These are phyloP conservation scores for Sarocladium brachiariae DNA, from an alignment of 2,329 filamentous ascomycete species.

Conservation along the genomic window DNA sequence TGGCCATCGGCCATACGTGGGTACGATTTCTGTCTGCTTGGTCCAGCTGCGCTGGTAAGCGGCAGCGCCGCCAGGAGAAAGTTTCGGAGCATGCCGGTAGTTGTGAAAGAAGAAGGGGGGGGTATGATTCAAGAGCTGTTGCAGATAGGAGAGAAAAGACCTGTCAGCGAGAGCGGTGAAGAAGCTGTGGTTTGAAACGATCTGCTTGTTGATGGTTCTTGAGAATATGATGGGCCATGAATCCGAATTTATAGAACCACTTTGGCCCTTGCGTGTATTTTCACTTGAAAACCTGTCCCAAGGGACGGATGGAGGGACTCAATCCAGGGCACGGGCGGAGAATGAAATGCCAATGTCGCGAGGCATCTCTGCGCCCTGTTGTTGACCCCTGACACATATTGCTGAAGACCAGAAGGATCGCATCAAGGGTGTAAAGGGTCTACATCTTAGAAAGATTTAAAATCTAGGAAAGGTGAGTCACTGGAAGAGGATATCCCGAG, in stretches of 20 bases:
- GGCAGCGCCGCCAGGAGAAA: slow-evolving; percentile 4
- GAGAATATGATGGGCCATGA: background rate
- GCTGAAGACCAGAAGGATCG: background rate
- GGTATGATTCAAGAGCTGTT: background rate
- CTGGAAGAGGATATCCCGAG: background rate
- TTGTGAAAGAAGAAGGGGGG: background rate
- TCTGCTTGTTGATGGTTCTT: background rate
- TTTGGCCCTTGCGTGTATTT: slow-evolving; percentile 15
- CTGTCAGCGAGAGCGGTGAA: background rate
- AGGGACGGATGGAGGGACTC: background rate
- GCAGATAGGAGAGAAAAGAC: background rate
- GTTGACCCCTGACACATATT: background rate
- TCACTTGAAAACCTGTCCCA: slow-evolving; percentile 8
- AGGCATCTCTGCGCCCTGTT: background rate
- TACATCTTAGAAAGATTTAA: background rate
- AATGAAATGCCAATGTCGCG: background rate
- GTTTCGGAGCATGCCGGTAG: background rate
- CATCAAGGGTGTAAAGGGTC: background rate
- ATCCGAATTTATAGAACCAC: background rate
- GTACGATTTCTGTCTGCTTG: background rate
- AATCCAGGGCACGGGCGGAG: background rate
- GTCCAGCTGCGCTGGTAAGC: background rate
- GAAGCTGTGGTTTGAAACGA: background rate
- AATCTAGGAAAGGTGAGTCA: background rate
- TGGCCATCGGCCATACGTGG: slow-evolving; percentile 14